Evolutionary conservation across 768 basidiomycete genomes (phyloP).

Genomic region (Tremella yokohamensis): DNA sequence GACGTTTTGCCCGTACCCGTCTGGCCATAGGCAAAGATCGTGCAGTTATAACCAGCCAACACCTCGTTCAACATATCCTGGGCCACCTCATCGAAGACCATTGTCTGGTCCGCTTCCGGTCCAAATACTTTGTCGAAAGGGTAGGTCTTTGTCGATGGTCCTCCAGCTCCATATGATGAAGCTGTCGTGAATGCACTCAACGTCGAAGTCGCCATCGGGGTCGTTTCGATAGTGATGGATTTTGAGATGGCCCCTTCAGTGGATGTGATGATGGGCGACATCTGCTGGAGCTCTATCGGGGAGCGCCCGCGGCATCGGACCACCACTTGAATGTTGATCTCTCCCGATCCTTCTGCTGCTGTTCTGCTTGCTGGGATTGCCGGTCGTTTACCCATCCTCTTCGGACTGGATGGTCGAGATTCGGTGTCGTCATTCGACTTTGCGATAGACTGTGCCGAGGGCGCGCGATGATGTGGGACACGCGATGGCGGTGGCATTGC

Average conservation of each 20-base stretch:
- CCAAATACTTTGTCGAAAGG: slow-evolving; percentile 95
- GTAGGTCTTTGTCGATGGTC: slow-evolving; percentile 60
- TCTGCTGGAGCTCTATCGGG: slow-evolving; percentile 75
- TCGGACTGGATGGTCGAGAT: slow-evolving; percentile 21
- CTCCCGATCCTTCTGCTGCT: slow-evolving; percentile 47
- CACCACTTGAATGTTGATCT: slow-evolving; percentile 89
- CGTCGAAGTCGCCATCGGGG: slow-evolving; percentile 30
- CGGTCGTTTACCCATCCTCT: slow-evolving; percentile 10
- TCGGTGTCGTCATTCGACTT: slow-evolving; percentile 13
- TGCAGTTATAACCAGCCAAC: slow-evolving; percentile 93
- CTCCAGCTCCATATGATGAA: slow-evolving; percentile 41
- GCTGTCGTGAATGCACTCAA: slow-evolving; percentile 42
- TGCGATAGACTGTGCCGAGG: slow-evolving; percentile 32
- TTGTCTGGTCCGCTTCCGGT: slow-evolving; percentile 89
- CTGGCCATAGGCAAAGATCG: slow-evolving; percentile 95
- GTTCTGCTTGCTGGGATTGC: neutral
- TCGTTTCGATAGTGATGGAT: slow-evolving; percentile 75
- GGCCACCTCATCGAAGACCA: slow-evolving; percentile 91
- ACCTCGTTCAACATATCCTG: slow-evolving; percentile 89
- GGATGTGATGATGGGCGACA: slow-evolving; percentile 80
- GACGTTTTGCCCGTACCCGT: slow-evolving; percentile 99
- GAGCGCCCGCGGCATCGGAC: slow-evolving; percentile 80
- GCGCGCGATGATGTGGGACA: slow-evolving; percentile 28
- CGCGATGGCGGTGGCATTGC: slow-evolving; percentile 45
- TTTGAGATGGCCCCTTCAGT: slow-evolving; percentile 72